phyloP scores from a whole-genome alignment of 257 asterid genomes.

The Apocynum venetum region DNA sequence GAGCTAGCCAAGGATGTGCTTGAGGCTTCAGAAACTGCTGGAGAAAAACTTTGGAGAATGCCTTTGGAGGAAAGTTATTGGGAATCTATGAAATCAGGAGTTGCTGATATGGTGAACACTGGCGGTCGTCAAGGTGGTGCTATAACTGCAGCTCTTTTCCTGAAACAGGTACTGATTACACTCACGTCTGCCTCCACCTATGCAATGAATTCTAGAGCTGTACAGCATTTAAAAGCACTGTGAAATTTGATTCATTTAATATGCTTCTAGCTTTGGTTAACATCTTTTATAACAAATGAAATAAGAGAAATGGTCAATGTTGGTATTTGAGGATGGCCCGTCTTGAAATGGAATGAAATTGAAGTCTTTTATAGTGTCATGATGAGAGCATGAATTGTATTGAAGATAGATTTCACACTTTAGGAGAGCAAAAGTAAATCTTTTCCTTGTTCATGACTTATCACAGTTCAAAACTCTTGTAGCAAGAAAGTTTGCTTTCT shows the following conservation, averaged over 20 bases:
- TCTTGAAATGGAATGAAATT: background rate
- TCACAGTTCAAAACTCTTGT: background rate
- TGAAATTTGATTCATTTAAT: background rate
- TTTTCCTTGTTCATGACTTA: background rate
- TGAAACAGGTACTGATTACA: slow-evolving; percentile 70
- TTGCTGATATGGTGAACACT: slow-evolving; percentile 96
- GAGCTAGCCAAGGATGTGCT: slow-evolving; percentile 79
- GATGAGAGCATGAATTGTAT: background rate
- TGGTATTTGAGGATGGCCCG: background rate
- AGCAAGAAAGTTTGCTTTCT: background rate
- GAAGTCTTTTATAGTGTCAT: background rate
- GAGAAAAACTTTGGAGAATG: slow-evolving; percentile 94
- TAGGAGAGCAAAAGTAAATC: background rate
- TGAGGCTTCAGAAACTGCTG: slow-evolving; percentile 74
- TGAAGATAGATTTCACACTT: no score
- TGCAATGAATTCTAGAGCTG: background rate
- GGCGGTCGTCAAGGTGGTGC: slow-evolving; percentile 97
- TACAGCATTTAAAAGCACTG: background rate
- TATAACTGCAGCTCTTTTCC: slow-evolving; percentile 93
- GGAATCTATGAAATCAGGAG: slow-evolving; percentile 95
- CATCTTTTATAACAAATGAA: background rate
- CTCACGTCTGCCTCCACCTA: background rate
- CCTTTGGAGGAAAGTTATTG: slow-evolving; percentile 95
- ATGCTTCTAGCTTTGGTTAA: background rate
- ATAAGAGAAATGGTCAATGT: background rate